A percentile compares a stretch with the other conserved stretches of the same genome.
Evolutionary conservation across 2,329 filamentous ascomycete genomes (phyloP).

Genomic region (Apiospora koreana): DNA sequence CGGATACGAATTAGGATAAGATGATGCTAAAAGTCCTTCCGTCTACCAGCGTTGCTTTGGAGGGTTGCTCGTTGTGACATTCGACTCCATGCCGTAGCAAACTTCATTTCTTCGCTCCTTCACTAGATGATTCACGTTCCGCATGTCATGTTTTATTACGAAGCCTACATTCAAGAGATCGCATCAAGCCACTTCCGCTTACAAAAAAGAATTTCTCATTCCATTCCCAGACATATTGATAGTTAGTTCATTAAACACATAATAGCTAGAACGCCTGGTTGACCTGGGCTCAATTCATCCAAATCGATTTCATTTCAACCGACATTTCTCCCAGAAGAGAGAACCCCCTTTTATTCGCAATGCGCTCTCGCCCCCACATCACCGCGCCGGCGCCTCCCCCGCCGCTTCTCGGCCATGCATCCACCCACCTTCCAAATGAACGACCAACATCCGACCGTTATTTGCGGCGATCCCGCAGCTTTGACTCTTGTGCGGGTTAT

Average conservation of each 20-base stretch:
- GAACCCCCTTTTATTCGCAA: neutral
- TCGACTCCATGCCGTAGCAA: neutral
- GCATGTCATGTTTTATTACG: neutral
- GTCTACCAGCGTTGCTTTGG: neutral
- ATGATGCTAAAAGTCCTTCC: neutral
- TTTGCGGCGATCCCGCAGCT: neutral
- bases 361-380: slow-evolving; percentile 30
- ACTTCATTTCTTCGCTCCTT: neutral
- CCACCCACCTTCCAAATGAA: slow-evolving; percentile 26
- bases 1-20: neutral
- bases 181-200: neutral
- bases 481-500: neutral
- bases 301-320: no score
- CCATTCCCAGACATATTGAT: neutral
- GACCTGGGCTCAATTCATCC: no score
- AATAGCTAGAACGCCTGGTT: neutral
- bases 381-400: slow-evolving; percentile 28
- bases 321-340: no score
- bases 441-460: slow-evolving; percentile 11
- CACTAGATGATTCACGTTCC: neutral
- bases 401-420: slow-evolving; percentile 23
- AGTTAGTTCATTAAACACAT: neutral
- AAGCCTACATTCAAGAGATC: neutral
- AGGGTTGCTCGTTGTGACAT: neutral
- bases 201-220: neutral